Evolutionary conservation across 192 early-diverging fungal species (phyloP), one percentile per base, ranked within the genome.

Genomic region (Backusella sp.): DNA sequence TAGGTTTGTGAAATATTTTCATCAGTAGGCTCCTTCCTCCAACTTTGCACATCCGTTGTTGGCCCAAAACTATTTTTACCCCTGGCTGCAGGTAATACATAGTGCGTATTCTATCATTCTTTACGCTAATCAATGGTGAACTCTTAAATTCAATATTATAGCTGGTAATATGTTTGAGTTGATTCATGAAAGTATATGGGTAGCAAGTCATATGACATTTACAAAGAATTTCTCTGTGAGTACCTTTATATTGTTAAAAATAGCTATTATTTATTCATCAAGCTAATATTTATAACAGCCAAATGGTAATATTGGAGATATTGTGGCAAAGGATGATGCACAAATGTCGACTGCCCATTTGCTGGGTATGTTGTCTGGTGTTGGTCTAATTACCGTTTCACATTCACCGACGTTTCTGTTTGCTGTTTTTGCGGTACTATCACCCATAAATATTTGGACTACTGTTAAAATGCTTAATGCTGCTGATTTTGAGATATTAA

Each of bases 271-370:
- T 36, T 15, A 30, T 35, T 26, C 68, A 26, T 66, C 39, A 15
- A 23, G 34, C 26, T 7, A n/a, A 70, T 74, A 0, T 75, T 49
- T 71, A 14, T 62, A 52, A 66, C 39, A 85, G 73, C 77, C 88
- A 41, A 86, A 86, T 79, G 91, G 91, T 21, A 92, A 92, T 79
- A 86, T 92, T 44, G 91, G 90, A 19, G 91, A 92, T 70, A 84
- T 92, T 70, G 89, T 91, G 6, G 89, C 90, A 4, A 92, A 92
- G 66, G 91, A 92, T 77, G 91, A 92, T 73, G 83, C 88, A 35
- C 91, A 92, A 80, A 89, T 92, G 85, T 86, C 87, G 7, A 81
- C 90, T 17, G 90, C 90, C 1, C 89, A 92, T 78, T 80, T 92
- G 32, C 41, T 86, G 21, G 91, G 91, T 42, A 84, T 92, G 78